phyloP scores from a whole-genome alignment of 176 grass and related monocot species.

The Puccinellia tenuiflora region DNA sequence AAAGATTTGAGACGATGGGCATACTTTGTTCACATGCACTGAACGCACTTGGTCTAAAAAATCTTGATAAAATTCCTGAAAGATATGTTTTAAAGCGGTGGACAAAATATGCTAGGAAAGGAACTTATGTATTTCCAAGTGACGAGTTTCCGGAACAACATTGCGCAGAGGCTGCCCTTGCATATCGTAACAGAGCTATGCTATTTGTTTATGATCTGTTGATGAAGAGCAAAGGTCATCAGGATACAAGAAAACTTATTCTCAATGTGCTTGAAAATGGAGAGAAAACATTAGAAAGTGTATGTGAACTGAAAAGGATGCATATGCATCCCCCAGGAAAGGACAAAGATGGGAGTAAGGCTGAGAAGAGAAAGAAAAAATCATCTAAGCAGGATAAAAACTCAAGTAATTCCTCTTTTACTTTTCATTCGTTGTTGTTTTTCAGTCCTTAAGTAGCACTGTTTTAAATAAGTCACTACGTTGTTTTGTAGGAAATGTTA shows the following conservation, averaged over 20 bases:
- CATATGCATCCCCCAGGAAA: slow-evolving; percentile 52
- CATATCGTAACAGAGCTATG: slow-evolving; percentile 60
- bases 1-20: slow-evolving; percentile 70
- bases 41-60: slow-evolving; percentile 68
- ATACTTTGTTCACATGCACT: slow-evolving; percentile 78
- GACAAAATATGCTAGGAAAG: slow-evolving; percentile 69
- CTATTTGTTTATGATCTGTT: slow-evolving; percentile 62
- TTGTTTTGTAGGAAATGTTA: slow-evolving; percentile 39
- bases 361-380: slow-evolving; percentile 79
- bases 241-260: slow-evolving; percentile 62
- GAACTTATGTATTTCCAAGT: slow-evolving; percentile 37
- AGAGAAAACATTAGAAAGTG: slow-evolving; percentile 61
- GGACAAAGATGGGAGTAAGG: slow-evolving; percentile 61
- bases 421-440: slow-evolving; percentile 18
- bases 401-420: slow-evolving; percentile 50
- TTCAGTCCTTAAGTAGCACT: slow-evolving; percentile 8
- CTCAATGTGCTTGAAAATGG: slow-evolving; percentile 53
- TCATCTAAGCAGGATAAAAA: slow-evolving; percentile 54
- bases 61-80: slow-evolving; percentile 63
- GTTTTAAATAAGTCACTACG: neutral
- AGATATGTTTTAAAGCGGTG: slow-evolving; percentile 65
- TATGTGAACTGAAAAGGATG: slow-evolving; percentile 59
- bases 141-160: slow-evolving; percentile 43
- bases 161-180: slow-evolving; percentile 27
- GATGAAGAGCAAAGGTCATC: slow-evolving; percentile 55